Evolutionary conservation across 208 protist species (phyloP), one percentile per base, ranked within the genome.

Genomic region (Leptomonas pyrrhocoris): DNA sequence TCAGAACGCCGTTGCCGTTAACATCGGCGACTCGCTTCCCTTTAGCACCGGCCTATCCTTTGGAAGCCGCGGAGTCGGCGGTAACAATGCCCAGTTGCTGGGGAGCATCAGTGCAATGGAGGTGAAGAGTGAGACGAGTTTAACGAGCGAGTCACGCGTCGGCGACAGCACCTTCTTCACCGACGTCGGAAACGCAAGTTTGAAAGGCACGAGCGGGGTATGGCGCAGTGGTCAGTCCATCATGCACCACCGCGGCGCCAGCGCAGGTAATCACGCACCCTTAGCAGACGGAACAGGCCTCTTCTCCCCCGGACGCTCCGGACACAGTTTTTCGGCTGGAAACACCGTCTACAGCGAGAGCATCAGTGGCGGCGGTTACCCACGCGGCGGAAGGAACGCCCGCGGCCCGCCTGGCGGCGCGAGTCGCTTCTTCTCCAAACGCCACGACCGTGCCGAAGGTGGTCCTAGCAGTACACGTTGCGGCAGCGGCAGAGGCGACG

Each of bases 381-480:
- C 45, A 4, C 49, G 61, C 21, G 21, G 21, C 48, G 34, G 49
- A 11, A 55, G 27, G 15, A 15, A 13, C 23, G 2, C 7, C 2
- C 61, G 46, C 49, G 23, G 15, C 61, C 31, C 2, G 23, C 1
- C 31, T 4, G 46, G 59, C 42, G 61, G 61, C 9, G 48, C 61
- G 4, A 48, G 61, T 0, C 61, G 61, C 12, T 67, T 67, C 61
- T 67, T 67, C 23, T 57, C 61, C 30, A 67, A 67, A 21, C 61
- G 61, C 23, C 61, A 67, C 34, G 48, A 67, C 61, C 49, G 46
- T 34, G 48, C 51, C 36, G 63, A 50, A 18, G 40, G 51, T 18
- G 63, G 50, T 8, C 50, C 27, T 15, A 6, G 11, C 18, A 25
- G 45, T 15, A 55, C 30, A 30, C 31, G 38, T 57, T n/a, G 40